A percentile compares a stretch with the other conserved stretches of the same genome.
Conservation (phyloP, 495 filamentous ascomycete species). For the Mycothermus thermophilus region DNA sequence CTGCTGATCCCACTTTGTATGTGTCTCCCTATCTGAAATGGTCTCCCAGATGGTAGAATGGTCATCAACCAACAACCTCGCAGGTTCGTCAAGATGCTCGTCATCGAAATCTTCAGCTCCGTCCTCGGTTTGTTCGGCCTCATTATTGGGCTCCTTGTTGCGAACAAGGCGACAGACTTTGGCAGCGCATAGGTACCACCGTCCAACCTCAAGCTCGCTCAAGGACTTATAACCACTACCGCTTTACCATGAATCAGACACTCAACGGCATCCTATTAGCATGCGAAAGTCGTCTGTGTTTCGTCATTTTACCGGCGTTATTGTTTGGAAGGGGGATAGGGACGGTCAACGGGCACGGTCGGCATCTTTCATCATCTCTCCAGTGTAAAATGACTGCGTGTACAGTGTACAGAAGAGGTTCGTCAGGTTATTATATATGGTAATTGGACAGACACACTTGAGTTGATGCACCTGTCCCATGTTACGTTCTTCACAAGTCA, state of each 20-base stretch:
- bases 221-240: no score
- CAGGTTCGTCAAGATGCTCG: slow-evolving; percentile 96
- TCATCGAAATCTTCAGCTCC: slow-evolving; percentile 99
- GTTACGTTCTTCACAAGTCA: slow-evolving; percentile 4
- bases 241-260: no score
- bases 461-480: no score
- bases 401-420: slow-evolving; percentile 18
- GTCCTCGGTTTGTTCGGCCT: slow-evolving; percentile 95
- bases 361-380: slow-evolving; percentile 17
- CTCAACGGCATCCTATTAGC: slow-evolving; percentile 12
- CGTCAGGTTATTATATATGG: slow-evolving; percentile 6
- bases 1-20: slow-evolving; percentile 80
- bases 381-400: slow-evolving; percentile 11
- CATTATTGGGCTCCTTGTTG: slow-evolving; percentile 82
- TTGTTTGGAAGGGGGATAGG: slow-evolving; percentile 16
- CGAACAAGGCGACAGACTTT: slow-evolving; percentile 68
- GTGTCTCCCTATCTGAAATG: slow-evolving; percentile 18
- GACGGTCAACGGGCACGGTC: slow-evolving; percentile 16
- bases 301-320: slow-evolving; percentile 25
- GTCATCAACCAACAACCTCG: slow-evolving; percentile 14
- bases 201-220: no score
- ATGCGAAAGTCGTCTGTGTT: slow-evolving; percentile 14
- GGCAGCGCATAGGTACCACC: slow-evolving; percentile 34
- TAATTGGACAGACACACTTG: no score
- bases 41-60: not conserved